Conservation (phyloP, 1,284 basidiomycete species). For the Sporisorium scitamineum region DNA sequence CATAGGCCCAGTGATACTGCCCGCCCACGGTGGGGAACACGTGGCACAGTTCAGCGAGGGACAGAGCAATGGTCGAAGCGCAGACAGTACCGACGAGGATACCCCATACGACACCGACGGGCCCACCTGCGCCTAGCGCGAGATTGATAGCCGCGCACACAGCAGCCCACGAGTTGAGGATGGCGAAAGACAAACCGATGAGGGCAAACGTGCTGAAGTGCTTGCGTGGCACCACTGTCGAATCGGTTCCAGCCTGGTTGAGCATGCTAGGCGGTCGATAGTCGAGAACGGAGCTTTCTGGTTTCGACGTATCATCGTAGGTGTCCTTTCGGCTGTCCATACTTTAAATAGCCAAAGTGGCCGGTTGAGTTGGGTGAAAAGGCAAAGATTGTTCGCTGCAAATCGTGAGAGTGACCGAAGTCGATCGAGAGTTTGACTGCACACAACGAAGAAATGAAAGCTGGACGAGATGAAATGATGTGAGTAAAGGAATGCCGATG, state of each 20-base stretch:
- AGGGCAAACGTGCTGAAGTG: slow-evolving; percentile 47
- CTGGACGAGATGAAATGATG: background rate
- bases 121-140: slow-evolving; percentile 35
- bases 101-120: slow-evolving; percentile 35
- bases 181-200: slow-evolving; percentile 45
- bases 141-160: slow-evolving; percentile 38
- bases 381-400: background rate
- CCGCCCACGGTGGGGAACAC: slow-evolving; percentile 39
- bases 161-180: slow-evolving; percentile 51
- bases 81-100: slow-evolving; percentile 34
- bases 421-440: background rate
- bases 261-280: slow-evolving; percentile 14
- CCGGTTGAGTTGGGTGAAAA: background rate
- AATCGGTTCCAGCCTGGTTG: background rate
- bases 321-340: slow-evolving; percentile 28
- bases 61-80: slow-evolving; percentile 30
- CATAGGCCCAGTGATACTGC: slow-evolving; percentile 50
- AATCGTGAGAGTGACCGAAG: background rate
- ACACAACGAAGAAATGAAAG: background rate
- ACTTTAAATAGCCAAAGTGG: background rate
- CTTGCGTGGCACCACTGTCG: slow-evolving; percentile 19
- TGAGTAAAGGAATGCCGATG: background rate
- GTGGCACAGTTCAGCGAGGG: slow-evolving; percentile 47
- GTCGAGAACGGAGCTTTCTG: slow-evolving; percentile 9
- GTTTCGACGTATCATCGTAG: slow-evolving; percentile 27